Conservation (phyloP, 2,329 filamentous ascomycete species). For the Arthrobotrys megalospora region DNA sequence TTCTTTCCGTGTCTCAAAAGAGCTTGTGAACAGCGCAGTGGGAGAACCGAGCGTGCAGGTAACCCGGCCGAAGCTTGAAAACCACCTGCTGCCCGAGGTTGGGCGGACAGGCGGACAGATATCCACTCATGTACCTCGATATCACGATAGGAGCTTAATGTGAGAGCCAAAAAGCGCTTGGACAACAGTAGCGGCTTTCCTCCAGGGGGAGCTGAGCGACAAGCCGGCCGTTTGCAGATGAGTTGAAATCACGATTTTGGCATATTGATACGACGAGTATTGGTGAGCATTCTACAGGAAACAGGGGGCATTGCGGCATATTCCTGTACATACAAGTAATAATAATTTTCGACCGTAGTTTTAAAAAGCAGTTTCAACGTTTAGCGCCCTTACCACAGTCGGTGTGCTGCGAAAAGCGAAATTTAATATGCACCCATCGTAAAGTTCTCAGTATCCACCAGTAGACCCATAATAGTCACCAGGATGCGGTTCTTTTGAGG, state of each 20-base stretch:
- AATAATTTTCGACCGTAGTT: background rate
- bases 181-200: background rate
- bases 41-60: conserved; percentile 19
- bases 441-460: conserved; percentile 19
- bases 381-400: background rate
- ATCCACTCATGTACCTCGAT: conserved; percentile 13
- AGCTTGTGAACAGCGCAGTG: conserved; percentile 11
- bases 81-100: conserved; percentile 14
- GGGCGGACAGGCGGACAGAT: conserved; percentile 3
- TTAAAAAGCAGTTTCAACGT: background rate
- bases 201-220: conserved; percentile 13
- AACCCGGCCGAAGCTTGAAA: conserved; percentile 3
- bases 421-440: background rate
- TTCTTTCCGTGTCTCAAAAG: conserved; percentile 30
- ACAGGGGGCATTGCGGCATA: background rate
- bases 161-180: background rate
- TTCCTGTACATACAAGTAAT: background rate
- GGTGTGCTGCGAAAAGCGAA: background rate
- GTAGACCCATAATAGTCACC: conserved; percentile 34
- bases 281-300: background rate
- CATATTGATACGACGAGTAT: background rate
- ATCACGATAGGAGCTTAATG: conserved; percentile 22
- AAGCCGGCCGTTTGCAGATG: background rate
- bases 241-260: background rate
- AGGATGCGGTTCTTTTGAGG: conserved; percentile 22